These are phyloP conservation scores for Hamamelis virginiana DNA, from an alignment of 164 flowering plant genomes.

Conservation along the genomic window DNA sequence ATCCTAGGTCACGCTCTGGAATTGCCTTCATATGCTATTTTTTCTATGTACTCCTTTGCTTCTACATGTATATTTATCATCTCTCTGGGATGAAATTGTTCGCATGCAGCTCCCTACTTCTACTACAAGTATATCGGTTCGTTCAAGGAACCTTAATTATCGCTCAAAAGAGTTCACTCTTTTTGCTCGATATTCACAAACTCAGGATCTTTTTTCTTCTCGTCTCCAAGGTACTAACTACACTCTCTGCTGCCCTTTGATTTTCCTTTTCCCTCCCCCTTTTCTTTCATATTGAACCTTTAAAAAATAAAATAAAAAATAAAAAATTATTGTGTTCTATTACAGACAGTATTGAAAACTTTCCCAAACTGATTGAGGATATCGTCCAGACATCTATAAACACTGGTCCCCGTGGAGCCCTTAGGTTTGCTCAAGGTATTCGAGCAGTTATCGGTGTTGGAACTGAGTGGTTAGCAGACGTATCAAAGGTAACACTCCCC, in stretches of 20 bases:
- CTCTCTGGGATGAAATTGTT: too few species aligned
- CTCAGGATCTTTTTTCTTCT: constrained; percentile 61
- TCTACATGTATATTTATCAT: too few species aligned
- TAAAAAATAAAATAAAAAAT: too few species aligned
- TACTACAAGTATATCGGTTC: constrained; percentile 11
- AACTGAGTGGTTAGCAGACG: constrained; percentile 84
- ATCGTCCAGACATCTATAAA: constrained; percentile 80
- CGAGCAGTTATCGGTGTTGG: constrained; percentile 92
- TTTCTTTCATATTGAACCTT: constrained; percentile 1
- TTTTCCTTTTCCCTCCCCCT: background rate
- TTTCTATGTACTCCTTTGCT: too few species aligned
- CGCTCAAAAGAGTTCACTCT: constrained; percentile 32
- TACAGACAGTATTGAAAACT: constrained; percentile 66
- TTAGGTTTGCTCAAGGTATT: constrained; percentile 83
- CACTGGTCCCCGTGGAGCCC: constrained; percentile 92
- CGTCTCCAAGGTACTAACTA: constrained; percentile 58
- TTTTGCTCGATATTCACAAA: constrained; percentile 58
- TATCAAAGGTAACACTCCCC: constrained; percentile 55
- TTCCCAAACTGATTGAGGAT: constrained; percentile 90
- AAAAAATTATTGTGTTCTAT: too few species aligned
- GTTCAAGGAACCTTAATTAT: constrained; percentile 20
- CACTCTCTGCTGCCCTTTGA: background rate
- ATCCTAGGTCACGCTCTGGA: too few species aligned
- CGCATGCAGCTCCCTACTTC: too few species aligned
- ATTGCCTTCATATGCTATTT: too few species aligned